These are phyloP conservation scores for Aspergillus sp. DNA, from an alignment of 2,329 filamentous ascomycete genomes.

Conservation along the genomic window DNA sequence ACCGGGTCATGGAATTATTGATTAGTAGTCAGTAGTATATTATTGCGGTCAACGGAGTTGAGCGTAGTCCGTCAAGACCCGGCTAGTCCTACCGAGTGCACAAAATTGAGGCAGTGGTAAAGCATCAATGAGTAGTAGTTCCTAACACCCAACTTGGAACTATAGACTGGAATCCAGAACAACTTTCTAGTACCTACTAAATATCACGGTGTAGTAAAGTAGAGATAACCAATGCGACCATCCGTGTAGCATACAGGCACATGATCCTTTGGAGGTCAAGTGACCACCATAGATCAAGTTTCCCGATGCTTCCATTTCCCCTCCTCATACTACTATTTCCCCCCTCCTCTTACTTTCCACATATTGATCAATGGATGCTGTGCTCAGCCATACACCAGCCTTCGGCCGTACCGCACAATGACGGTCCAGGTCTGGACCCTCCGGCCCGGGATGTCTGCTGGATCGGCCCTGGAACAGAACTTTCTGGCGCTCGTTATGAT, in stretches of 20 bases:
- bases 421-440: background rate
- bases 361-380: too few species aligned
- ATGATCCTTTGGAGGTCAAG: conserved; percentile 1
- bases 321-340: background rate
- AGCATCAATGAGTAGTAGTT: too few species aligned
- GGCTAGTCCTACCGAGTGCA: background rate
- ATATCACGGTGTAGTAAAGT: too few species aligned
- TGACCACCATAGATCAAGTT: background rate
- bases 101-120: background rate
- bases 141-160: too few species aligned
- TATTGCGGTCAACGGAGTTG: background rate
- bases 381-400: background rate
- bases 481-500: background rate
- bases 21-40: too few species aligned
- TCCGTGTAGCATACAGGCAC: background rate
- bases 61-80: background rate
- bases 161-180: too few species aligned
- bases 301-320: background rate
- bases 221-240: background rate
- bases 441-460: conserved; percentile 1
- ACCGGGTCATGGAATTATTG: background rate
- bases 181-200: too few species aligned
- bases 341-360: background rate
- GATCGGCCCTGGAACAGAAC: background rate
- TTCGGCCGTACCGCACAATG: background rate